Percentiles rank a stretch among this genome's conserved stretches.
phyloP scores from a whole-genome alignment of 176 grass and related monocot species.

The Raddia guianensis region DNA sequence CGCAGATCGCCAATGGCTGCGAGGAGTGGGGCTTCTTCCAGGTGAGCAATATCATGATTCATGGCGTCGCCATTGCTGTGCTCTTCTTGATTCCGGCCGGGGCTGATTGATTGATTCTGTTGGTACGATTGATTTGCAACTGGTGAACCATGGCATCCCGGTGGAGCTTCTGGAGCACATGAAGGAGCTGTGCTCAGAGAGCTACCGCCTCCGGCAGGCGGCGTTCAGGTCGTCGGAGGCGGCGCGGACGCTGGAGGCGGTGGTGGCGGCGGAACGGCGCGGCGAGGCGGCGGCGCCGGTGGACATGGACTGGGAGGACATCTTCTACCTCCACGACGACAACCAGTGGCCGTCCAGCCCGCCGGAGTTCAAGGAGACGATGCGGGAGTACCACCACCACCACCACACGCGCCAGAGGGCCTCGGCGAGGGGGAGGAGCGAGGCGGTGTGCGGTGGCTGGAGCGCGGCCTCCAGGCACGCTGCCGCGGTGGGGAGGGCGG shows the following conservation, averaged over 20 bases:
- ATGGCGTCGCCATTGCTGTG: too few species aligned
- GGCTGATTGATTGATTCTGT: not conserved
- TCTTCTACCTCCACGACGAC: conserved; percentile 57
- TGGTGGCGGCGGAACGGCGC: conserved; percentile 18
- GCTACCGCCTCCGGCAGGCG: conserved; percentile 52
- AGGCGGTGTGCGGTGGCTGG: too few species aligned
- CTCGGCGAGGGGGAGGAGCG: too few species aligned
- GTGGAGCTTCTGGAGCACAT: conserved; percentile 53
- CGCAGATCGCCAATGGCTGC: conserved; percentile 48
- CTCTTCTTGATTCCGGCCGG: not conserved
- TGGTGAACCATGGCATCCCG: conserved; percentile 59
- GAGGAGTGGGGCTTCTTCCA: conserved; percentile 67
- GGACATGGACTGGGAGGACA: conserved; percentile 69
- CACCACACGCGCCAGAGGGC: too few species aligned
- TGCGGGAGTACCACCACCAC: conserved; percentile 75
- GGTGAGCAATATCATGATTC: too few species aligned
- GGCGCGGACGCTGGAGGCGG: conserved; percentile 28
- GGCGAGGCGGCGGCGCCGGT: conserved; percentile 38
- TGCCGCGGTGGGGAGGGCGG: too few species aligned
- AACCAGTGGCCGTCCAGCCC: conserved; percentile 56
- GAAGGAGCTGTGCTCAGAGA: conserved; percentile 56
- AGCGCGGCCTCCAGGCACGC: too few species aligned
- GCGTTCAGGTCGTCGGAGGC: conserved; percentile 50
- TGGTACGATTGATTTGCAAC: conserved; percentile 4
- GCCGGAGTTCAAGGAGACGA: conserved; percentile 60